Evolutionary conservation across 2,329 filamentous ascomycete species (phyloP).

Genomic region (Purpureocillium takamizusanense): DNA sequence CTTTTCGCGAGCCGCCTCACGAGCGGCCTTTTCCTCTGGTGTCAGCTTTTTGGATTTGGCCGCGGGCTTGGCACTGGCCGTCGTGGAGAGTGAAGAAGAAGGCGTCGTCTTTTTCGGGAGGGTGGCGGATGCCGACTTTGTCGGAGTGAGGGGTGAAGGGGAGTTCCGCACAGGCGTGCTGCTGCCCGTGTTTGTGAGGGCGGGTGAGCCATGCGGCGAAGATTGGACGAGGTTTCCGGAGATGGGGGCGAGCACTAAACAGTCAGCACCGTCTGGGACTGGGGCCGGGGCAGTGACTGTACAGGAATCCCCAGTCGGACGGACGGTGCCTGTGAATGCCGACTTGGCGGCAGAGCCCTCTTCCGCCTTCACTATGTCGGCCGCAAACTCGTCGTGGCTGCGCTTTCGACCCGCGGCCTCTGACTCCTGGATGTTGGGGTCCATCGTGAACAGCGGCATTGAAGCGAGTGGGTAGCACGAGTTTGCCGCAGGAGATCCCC

Average conservation of each 20-base stretch:
- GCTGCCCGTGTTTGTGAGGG: constrained; percentile 32
- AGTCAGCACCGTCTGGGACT: constrained; percentile 4
- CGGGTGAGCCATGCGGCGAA: constrained; percentile 19
- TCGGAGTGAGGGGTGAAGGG: constrained; percentile 23
- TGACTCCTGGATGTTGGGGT: constrained; percentile 37
- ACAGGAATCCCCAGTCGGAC: constrained; percentile 14
- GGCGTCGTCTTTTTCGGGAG: constrained; percentile 6
- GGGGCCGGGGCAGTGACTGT: not conserved
- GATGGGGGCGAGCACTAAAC: constrained; percentile 13
- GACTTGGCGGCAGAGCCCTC: constrained; percentile 10
- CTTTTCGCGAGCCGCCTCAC: constrained; percentile 15
- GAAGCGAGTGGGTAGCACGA: constrained; percentile 2
- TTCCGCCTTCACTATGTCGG: constrained; percentile 18
- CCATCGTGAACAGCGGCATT: constrained; percentile 41
- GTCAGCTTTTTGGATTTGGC: constrained; percentile 35
- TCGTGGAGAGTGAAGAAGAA: constrained; percentile 4
- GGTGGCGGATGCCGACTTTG: constrained; percentile 11
- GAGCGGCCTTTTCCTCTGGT: constrained; percentile 22
- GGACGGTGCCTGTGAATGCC: constrained; percentile 6
- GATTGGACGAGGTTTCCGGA: constrained; percentile 16
- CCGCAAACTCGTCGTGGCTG: constrained; percentile 35
- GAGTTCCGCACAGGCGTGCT: constrained; percentile 29
- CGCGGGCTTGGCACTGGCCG: constrained; percentile 13
- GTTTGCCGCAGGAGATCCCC: not conserved
- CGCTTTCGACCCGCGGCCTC: constrained; percentile 34